Evolutionary conservation across 2,329 filamentous ascomycete species (phyloP).

Genomic region (Talaromyces sp.): DNA sequence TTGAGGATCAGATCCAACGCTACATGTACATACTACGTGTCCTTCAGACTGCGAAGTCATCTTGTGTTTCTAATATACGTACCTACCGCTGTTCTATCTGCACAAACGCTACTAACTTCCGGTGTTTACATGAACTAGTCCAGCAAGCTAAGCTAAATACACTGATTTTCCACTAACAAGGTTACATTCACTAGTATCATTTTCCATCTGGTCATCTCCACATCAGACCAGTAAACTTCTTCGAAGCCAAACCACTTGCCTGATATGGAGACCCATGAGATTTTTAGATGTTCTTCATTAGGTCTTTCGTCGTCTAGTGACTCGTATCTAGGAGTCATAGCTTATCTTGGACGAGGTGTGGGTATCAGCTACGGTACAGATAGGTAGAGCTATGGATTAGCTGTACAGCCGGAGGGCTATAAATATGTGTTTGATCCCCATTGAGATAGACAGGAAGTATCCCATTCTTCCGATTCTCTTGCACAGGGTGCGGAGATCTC

Average conservation of each 20-base stretch:
- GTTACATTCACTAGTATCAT: slow-evolving; percentile 12
- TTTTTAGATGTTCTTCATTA: background rate
- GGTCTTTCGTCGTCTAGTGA: background rate
- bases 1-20: background rate
- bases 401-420: background rate
- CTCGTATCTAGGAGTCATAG: background rate
- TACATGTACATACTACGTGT: background rate
- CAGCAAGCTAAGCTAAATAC: background rate
- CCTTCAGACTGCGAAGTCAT: background rate
- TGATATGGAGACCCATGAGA: background rate
- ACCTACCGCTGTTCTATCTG: no score
- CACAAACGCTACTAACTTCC: background rate
- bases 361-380: background rate
- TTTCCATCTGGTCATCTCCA: background rate
- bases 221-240: background rate
- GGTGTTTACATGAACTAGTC: background rate
- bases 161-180: background rate
- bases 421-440: background rate
- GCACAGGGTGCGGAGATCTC: background rate
- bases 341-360: background rate
- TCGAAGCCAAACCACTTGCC: background rate
- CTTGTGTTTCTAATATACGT: background rate
- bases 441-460: background rate
- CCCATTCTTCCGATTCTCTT: background rate
- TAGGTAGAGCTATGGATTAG: background rate